These are phyloP conservation scores for Torrubiellomyces zombiae DNA, from an alignment of 2,329 filamentous ascomycete species.

Conservation along the genomic window DNA sequence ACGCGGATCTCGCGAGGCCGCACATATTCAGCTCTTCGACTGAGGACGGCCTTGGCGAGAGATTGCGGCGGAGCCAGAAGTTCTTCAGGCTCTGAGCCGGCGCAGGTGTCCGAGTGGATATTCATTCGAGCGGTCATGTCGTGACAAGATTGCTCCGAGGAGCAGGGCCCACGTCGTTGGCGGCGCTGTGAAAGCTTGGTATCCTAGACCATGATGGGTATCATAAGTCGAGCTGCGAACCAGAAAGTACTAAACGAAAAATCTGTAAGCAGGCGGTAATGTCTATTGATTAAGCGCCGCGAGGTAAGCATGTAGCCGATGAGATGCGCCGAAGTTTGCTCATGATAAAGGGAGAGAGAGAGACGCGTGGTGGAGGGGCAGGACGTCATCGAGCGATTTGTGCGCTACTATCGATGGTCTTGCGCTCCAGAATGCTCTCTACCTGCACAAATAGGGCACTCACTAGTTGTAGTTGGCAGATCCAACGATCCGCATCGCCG, in stretches of 20 bases:
- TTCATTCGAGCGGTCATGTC: conserved; percentile 12
- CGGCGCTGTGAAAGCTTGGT: conserved; percentile 8
- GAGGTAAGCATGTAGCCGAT: too few species aligned
- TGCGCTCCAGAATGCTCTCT: too few species aligned
- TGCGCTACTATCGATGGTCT: too few species aligned
- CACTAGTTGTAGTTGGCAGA: too few species aligned
- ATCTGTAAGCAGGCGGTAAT: too few species aligned
- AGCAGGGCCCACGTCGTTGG: conserved; percentile 8
- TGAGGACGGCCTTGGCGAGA: conserved; percentile 49
- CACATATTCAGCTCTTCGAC: conserved; percentile 64
- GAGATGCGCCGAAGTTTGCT: too few species aligned
- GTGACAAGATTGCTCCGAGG: conserved; percentile 3
- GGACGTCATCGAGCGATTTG: too few species aligned
- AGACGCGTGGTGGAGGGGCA: too few species aligned
- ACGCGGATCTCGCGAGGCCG: conserved; percentile 58
- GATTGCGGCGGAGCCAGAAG: conserved; percentile 32
- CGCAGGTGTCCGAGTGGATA: conserved; percentile 16
- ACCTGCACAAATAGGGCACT: too few species aligned
- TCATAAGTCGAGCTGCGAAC: conserved; percentile 1
- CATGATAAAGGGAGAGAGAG: too few species aligned
- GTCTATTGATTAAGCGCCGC: too few species aligned
- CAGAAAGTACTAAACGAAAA: not conserved
- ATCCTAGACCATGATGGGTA: conserved; percentile 21
- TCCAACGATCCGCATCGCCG: too few species aligned
- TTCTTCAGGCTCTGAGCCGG: conserved; percentile 26